These are phyloP conservation scores for Geotrichum candidum DNA, from an alignment of 1,139 yeast species.

Conservation along the genomic window DNA sequence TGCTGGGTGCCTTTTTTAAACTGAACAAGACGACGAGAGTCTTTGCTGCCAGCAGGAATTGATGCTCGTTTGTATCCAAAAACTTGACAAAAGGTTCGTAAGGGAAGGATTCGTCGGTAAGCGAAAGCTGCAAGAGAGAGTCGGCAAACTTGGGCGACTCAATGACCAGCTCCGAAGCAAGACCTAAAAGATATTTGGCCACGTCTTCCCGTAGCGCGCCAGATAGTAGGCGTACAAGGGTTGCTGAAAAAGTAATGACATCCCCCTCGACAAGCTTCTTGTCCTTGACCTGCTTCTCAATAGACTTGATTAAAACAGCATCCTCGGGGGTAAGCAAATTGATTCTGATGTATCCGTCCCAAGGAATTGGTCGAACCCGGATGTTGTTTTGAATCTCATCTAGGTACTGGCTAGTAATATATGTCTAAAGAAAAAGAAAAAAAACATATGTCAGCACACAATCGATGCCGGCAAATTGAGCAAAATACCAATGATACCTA, in stretches of 20 bases:
- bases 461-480: background rate
- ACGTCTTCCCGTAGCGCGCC: slow-evolving; percentile 60
- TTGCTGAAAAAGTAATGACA: slow-evolving; percentile 50
- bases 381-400: slow-evolving; percentile 70
- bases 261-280: slow-evolving; percentile 35
- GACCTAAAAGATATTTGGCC: slow-evolving; percentile 63
- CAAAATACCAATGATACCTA: background rate
- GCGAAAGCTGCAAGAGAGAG: slow-evolving; percentile 43
- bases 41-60: slow-evolving; percentile 33
- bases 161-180: slow-evolving; percentile 56
- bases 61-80: slow-evolving; percentile 40
- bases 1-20: slow-evolving; percentile 23
- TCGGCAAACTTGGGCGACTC: slow-evolving; percentile 46
- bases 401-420: slow-evolving; percentile 27
- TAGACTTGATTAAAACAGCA: slow-evolving; percentile 56
- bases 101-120: slow-evolving; percentile 44
- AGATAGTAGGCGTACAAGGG: slow-evolving; percentile 51
- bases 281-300: slow-evolving; percentile 46
- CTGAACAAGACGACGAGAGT: slow-evolving; percentile 32
- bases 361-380: slow-evolving; percentile 78
- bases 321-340: slow-evolving; percentile 60
- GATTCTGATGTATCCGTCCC: slow-evolving; percentile 87
- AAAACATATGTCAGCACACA: background rate
- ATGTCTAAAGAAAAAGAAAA: background rate
- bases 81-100: slow-evolving; percentile 52